Base-by-base conservation (phyloP, 352 stramenopile species). In the Blastocystis sp. region DNA sequence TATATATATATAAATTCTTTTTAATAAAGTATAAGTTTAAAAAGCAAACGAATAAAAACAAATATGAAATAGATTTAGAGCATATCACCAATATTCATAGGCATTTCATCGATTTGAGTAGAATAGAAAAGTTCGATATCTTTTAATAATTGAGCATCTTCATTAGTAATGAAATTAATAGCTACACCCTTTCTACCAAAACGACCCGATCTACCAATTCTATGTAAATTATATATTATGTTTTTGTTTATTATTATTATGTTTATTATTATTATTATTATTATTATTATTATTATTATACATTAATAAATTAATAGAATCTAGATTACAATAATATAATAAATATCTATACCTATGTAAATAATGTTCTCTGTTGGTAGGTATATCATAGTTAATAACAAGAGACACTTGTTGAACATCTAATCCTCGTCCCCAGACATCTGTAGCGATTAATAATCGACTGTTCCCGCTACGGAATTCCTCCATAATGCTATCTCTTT, bases 301-400 rank as follows among this genome's bases (percentile, higher is more conserved):
- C 24, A 10, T 2, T 23, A 27, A 30, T 58, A 11, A 58, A 4
- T 52, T 3, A 16, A 27, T 34, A 33, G 5, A 46, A 46, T 41
- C 5, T 11, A 35, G 11, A 23, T 11, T 47, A n/a, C n/a, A n/a
- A n/a, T n/a, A n/a, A 46, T 79, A 78, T 5, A 58, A 19, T 13
- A 35, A 65, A 25, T 13, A 52, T 13, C 10, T 18, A 25, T 28
- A 52, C 31, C 79, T 73, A 67, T 92, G 83, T 55, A 91, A 91
- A 69, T 92, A 93, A n/a, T 94, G 72, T 73, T 95, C 88, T 27
- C 84, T 76, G 68, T 94, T 94, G 66, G 80, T 91, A 13, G 87
- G 86, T 19, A 95, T 68, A 65, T 95, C 86, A 67, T 95, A 95
- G 67, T 84, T 94, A 70, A 96, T 94, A 9, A 96, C 88, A 36